phyloP scores from a whole-genome alignment of 2,329 filamentous ascomycete species.

The Pseudocercospora fijiensis region DNA sequence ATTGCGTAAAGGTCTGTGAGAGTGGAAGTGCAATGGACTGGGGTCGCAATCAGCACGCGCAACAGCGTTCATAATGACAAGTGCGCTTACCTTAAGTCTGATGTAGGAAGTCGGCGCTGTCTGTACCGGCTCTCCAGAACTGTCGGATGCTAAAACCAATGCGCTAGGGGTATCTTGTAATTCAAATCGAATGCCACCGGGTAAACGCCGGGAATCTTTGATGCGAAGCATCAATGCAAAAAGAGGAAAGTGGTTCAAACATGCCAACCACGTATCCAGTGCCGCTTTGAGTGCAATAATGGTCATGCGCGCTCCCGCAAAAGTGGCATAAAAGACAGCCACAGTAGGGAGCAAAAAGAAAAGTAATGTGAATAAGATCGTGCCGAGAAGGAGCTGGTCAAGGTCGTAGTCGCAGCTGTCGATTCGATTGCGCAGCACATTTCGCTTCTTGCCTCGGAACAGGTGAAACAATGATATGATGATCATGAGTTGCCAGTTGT shows the following conservation, averaged over 20 bases:
- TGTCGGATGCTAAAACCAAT: slow-evolving; percentile 23
- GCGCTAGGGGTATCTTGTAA: slow-evolving; percentile 67
- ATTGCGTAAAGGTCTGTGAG: slow-evolving; percentile 94
- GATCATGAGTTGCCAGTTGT: slow-evolving; percentile 97
- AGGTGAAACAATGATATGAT: slow-evolving; percentile 97
- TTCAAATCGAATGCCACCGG: slow-evolving; percentile 88
- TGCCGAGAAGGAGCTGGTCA: slow-evolving; percentile 92
- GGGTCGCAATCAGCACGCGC: background rate
- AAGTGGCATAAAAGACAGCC: slow-evolving; percentile 94
- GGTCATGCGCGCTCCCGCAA: slow-evolving; percentile 88
- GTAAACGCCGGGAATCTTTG: slow-evolving; percentile 87
- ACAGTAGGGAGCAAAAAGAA: slow-evolving; percentile 95
- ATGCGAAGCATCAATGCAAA: slow-evolving; percentile 95
- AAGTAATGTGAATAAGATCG: slow-evolving; percentile 90
- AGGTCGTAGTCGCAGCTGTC: slow-evolving; percentile 98
- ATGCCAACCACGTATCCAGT: slow-evolving; percentile 88
- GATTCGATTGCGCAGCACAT: slow-evolving; percentile 93
- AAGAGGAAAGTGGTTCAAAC: slow-evolving; percentile 93
- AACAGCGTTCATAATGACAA: background rate
- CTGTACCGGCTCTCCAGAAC: slow-evolving; percentile 10
- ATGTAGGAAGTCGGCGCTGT: slow-evolving; percentile 73
- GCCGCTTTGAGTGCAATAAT: slow-evolving; percentile 91
- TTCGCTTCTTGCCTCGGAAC: slow-evolving; percentile 96
- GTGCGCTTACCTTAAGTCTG: slow-evolving; percentile 68
- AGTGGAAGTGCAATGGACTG: slow-evolving; percentile 87